These are phyloP conservation scores for Cadophora luteo-olivacea DNA, from an alignment of 2,329 filamentous ascomycete genomes.

Conservation along the genomic window DNA sequence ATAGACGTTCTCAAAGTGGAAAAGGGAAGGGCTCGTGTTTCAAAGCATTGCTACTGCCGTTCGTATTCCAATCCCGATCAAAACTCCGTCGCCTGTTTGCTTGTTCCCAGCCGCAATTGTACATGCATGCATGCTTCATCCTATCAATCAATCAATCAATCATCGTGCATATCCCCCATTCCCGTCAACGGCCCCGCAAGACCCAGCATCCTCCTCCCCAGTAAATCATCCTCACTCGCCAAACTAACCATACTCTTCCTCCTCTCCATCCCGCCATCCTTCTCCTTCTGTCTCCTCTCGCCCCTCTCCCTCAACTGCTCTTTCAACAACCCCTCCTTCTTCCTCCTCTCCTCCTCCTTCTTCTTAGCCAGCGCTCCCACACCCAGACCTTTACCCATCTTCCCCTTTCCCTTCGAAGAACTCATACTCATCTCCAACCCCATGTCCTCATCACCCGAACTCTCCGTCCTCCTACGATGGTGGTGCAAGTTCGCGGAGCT, in stretches of 20 bases:
- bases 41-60: too few species aligned
- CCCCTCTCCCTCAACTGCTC: slow-evolving; percentile 44
- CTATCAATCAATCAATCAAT: slow-evolving; percentile 21
- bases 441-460: slow-evolving; percentile 74
- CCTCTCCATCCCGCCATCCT: slow-evolving; percentile 36
- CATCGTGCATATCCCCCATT: slow-evolving; percentile 35
- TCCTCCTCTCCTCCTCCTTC: slow-evolving; percentile 56
- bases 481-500: slow-evolving; percentile 28
- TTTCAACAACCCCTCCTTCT: slow-evolving; percentile 39
- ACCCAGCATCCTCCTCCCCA: slow-evolving; percentile 61
- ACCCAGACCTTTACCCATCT: slow-evolving; percentile 37
- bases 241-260: slow-evolving; percentile 58
- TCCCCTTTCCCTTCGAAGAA: slow-evolving; percentile 40
- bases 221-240: slow-evolving; percentile 61
- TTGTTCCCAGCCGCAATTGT: background rate
- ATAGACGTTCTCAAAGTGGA: too few species aligned
- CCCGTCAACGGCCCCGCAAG: slow-evolving; percentile 59
- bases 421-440: slow-evolving; percentile 81
- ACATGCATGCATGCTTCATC: background rate
- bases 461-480: slow-evolving; percentile 34
- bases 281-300: slow-evolving; percentile 27
- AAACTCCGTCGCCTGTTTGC: background rate
- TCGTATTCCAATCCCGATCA: background rate
- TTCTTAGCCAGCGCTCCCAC: slow-evolving; percentile 19
- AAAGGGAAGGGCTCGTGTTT: background rate